A percentile compares a stretch with the other conserved stretches of the same genome.
These are phyloP conservation scores for Lichtheimia ornata DNA, from an alignment of 371 early-diverging fungal genomes.

Conservation along the genomic window DNA sequence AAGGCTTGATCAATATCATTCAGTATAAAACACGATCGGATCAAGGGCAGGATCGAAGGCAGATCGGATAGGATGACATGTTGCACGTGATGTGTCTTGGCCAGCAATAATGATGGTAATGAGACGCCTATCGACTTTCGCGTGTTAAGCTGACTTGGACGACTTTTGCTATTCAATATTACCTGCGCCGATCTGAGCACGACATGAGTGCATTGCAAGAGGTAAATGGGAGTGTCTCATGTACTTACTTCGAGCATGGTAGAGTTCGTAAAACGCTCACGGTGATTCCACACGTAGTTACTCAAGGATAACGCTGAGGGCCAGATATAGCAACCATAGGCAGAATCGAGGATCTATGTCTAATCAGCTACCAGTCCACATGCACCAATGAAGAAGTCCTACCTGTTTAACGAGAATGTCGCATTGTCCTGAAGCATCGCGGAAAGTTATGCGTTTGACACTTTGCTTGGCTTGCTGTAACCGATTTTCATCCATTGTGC, in stretches of 20 bases:
- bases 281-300: constrained; percentile 45
- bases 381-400: neutral
- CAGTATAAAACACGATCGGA: constrained; percentile 31
- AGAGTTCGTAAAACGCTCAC: constrained; percentile 20
- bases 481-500: no score
- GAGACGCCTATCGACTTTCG: constrained; percentile 38
- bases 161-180: neutral
- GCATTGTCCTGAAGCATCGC: constrained; percentile 2
- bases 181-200: constrained; percentile 9
- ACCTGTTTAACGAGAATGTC: constrained; percentile 15
- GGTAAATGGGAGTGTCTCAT: neutral
- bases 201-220: neutral
- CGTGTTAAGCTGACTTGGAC: no score
- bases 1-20: constrained; percentile 26
- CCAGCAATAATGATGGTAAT: constrained; percentile 51
- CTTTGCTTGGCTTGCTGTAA: neutral
- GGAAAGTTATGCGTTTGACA: constrained; percentile 14
- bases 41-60: constrained; percentile 38
- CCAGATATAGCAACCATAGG: constrained; percentile 62
- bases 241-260: constrained; percentile 36
- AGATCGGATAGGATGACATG: constrained; percentile 46
- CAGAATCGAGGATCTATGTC: constrained; percentile 46
- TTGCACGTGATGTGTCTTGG: constrained; percentile 18
- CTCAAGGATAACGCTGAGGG: constrained; percentile 56
- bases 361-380: neutral